Percentiles rank a stretch among this genome's conserved stretches.
Conservation (phyloP, 2,329 filamentous ascomycete genomes). For the Lachnum nothofagi region DNA sequence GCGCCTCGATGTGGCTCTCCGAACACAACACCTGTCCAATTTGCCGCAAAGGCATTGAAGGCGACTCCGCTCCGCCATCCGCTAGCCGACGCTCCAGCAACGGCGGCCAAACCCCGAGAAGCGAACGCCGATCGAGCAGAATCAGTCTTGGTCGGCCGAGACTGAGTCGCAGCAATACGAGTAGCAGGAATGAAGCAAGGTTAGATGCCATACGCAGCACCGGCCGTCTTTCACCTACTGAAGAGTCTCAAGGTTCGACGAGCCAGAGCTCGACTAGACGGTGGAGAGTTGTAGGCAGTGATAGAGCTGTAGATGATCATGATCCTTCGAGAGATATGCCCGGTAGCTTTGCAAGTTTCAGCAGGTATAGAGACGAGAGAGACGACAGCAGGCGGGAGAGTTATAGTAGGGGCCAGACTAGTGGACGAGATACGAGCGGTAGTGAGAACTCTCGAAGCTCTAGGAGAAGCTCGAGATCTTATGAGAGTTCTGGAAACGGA, state of each 20-base stretch:
- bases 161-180: constrained; percentile 15
- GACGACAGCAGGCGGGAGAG: neutral
- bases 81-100: constrained; percentile 16
- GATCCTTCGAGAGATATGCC: constrained; percentile 9
- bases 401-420: neutral
- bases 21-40: constrained; percentile 93
- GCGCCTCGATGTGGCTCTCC: constrained; percentile 75
- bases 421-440: constrained; percentile 21
- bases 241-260: constrained; percentile 9
- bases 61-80: constrained; percentile 12
- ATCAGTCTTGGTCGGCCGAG: constrained; percentile 13
- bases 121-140: constrained; percentile 17
- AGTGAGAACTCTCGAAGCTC: constrained; percentile 25
- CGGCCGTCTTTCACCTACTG: constrained; percentile 18
- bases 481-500: constrained; percentile 14
- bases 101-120: constrained; percentile 8
- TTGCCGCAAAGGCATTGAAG: constrained; percentile 50
- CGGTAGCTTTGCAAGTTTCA: neutral
- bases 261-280: constrained; percentile 1
- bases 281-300: constrained; percentile 8
- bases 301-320: neutral
- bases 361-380: neutral
- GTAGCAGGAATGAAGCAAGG: constrained; percentile 26
- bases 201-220: constrained; percentile 26
- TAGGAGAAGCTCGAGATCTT: constrained; percentile 20